Evolutionary conservation across 2,329 filamentous ascomycete genomes (phyloP).

Genomic region (Cladophialophora exuberans): DNA sequence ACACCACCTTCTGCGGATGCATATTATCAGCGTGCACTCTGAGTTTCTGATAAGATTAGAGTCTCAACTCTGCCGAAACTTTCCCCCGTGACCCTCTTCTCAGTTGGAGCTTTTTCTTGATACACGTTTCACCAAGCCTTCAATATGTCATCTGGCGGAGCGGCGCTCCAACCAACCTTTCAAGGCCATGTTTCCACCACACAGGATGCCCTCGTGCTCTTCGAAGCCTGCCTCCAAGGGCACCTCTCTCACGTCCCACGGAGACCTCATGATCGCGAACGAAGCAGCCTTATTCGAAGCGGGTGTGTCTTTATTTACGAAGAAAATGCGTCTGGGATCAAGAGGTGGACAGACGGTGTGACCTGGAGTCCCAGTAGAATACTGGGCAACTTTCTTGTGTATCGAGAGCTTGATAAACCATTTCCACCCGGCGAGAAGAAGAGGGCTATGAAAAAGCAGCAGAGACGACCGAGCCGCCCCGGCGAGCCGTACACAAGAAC

Average conservation of each 20-base stretch:
- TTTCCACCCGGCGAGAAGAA: constrained; percentile 86
- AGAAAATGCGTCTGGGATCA: constrained; percentile 86
- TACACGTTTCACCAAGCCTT: constrained; percentile 1
- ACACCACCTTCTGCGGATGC: not conserved
- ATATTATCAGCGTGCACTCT: constrained; percentile 5
- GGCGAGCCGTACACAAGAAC: constrained; percentile 55
- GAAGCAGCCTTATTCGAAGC: constrained; percentile 74
- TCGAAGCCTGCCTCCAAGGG: constrained; percentile 77
- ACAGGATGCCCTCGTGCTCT: constrained; percentile 75
- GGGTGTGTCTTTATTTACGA: constrained; percentile 92
- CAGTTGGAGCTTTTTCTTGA: constrained; percentile 2
- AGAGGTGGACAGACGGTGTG: constrained; percentile 90
- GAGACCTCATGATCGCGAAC: constrained; percentile 83
- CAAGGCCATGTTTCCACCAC: constrained; percentile 70
- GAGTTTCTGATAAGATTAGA: constrained; percentile 29
- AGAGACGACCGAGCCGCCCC: constrained; percentile 52
- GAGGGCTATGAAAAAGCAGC: constrained; percentile 73
- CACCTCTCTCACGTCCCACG: constrained; percentile 75
- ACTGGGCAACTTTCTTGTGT: constrained; percentile 81
- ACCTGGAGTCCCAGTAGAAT: constrained; percentile 90
- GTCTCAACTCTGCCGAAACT: constrained; percentile 19
- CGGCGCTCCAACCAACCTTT: constrained; percentile 66
- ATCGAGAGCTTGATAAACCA: constrained; percentile 76
- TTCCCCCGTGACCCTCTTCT: constrained; percentile 3
- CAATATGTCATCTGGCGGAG: constrained; percentile 38